phyloP scores from a whole-genome alignment of 2,329 filamentous ascomycete genomes.

The Fusarium nodosum region DNA sequence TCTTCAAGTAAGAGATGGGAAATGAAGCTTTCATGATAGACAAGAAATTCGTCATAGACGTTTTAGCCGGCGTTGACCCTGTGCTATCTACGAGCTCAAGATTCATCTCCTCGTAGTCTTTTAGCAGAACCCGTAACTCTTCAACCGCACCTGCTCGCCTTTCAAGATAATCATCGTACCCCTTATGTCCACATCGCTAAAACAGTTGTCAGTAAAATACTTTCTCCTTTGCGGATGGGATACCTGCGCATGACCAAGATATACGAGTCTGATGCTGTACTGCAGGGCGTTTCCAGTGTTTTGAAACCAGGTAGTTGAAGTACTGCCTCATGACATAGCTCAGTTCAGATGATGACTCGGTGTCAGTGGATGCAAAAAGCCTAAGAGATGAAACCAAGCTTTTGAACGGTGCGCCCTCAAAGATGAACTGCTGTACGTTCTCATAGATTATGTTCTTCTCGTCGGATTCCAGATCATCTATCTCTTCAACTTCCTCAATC shows the following conservation, averaged over 20 bases:
- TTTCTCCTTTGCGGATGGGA: neutral
- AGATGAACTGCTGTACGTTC: neutral
- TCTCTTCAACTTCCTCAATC: neutral
- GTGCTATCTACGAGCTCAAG: neutral
- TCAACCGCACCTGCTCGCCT: neutral
- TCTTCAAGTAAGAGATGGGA: fast-evolving
- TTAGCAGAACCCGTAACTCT: neutral
- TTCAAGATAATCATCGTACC: constrained; percentile 5
- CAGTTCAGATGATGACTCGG: fast-evolving
- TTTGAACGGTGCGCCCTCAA: neutral
- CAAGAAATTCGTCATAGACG: neutral
- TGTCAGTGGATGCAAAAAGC: neutral
- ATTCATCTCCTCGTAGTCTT: neutral
- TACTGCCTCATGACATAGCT: neutral
- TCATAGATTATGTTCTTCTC: neutral
- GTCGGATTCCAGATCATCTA: neutral
- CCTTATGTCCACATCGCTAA: neutral
- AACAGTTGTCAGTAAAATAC: neutral
- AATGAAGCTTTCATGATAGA: neutral
- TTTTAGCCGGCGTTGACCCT: neutral
- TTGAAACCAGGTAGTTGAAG: neutral
- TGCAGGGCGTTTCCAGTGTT: neutral
- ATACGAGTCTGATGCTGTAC: neutral
- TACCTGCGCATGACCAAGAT: constrained; percentile 13
- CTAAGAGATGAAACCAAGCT: neutral